Percentiles rank a stretch among this genome's conserved stretches.
Evolutionary conservation across 1,284 basidiomycete species (phyloP).

Genomic region (Ganoderma leucocontextum): DNA sequence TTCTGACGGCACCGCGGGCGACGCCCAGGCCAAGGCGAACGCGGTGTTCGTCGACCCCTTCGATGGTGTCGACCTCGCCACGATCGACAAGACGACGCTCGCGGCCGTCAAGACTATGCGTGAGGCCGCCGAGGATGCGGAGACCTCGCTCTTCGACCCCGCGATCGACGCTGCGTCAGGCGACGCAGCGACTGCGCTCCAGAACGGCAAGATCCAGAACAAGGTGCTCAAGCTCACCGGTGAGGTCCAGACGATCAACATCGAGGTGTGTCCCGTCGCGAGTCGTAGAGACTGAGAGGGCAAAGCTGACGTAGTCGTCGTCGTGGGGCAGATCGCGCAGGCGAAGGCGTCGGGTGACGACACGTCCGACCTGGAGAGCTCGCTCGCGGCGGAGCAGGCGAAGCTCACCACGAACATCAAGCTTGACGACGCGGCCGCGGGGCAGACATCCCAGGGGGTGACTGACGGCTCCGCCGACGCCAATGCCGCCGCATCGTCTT

Average conservation of each 20-base stretch:
- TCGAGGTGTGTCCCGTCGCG: slow-evolving; percentile 41
- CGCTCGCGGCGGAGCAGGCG: slow-evolving; percentile 44
- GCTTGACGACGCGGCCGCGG: slow-evolving; percentile 45
- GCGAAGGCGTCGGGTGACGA: slow-evolving; percentile 47
- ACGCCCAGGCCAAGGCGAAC: slow-evolving; percentile 50
- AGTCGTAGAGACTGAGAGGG: neutral
- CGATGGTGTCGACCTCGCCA: slow-evolving; percentile 46
- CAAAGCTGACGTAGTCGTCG: neutral
- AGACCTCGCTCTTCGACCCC: slow-evolving; percentile 54
- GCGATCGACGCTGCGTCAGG: slow-evolving; percentile 52
- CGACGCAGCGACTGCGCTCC: slow-evolving; percentile 49
- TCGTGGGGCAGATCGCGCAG: slow-evolving; percentile 45
- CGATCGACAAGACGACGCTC: slow-evolving; percentile 38
- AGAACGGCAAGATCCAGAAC: slow-evolving; percentile 58
- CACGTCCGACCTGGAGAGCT: slow-evolving; percentile 41
- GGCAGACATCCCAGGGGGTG: slow-evolving; percentile 45
- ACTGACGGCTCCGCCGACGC: slow-evolving; percentile 22
- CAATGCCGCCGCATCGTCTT: neutral
- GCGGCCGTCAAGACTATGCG: slow-evolving; percentile 54
- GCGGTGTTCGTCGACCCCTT: slow-evolving; percentile 55
- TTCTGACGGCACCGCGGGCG: slow-evolving; percentile 52
- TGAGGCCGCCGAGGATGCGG: slow-evolving; percentile 52
- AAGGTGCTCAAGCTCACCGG: slow-evolving; percentile 60
- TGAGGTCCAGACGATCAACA: slow-evolving; percentile 48
- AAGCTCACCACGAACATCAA: slow-evolving; percentile 50